Percentiles rank a stretch among this genome's conserved stretches.
phyloP scores from a whole-genome alignment of 441 rosid genomes.

The Erysimum pusillum region DNA sequence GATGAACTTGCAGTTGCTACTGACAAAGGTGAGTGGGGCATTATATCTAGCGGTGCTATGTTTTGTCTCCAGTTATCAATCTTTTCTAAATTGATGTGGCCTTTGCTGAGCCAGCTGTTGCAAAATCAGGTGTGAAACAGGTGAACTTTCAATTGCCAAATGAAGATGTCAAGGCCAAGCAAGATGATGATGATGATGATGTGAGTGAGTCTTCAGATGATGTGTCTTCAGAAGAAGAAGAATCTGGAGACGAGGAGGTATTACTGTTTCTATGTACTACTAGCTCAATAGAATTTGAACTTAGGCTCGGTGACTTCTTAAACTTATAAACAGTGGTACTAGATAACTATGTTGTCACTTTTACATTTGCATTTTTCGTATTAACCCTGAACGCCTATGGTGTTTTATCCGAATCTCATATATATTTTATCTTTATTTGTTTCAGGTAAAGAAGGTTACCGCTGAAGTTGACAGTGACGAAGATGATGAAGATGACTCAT shows the following conservation, averaged over 20 bases:
- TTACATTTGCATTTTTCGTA: neutral
- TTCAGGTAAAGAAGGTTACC: constrained; percentile 44
- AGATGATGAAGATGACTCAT: constrained; percentile 52
- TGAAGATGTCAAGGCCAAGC: constrained; percentile 46
- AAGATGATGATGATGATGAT: constrained; percentile 45
- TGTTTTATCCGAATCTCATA: neutral
- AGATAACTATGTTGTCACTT: neutral
- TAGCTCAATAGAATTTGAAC: constrained; percentile 5
- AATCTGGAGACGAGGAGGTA: constrained; percentile 63
- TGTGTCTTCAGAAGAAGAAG: constrained; percentile 49
- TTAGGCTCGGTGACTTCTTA: neutral
- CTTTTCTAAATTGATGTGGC: neutral
- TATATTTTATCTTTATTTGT: neutral
- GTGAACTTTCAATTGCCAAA: constrained; percentile 62
- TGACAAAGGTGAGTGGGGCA: constrained; percentile 43
- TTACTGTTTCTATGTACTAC: neutral
- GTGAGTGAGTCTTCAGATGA: constrained; percentile 46
- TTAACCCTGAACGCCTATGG: neutral
- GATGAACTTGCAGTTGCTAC: constrained; percentile 40
- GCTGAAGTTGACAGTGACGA: constrained; percentile 47
- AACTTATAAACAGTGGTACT: neutral
- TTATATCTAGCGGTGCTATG: neutral
- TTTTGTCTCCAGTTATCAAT: neutral
- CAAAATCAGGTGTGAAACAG: constrained; percentile 47
- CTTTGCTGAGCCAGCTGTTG: constrained; percentile 40